Evolutionary conservation across 2,329 filamentous ascomycete species (phyloP).

Genomic region (Coleophoma crateriformis): DNA sequence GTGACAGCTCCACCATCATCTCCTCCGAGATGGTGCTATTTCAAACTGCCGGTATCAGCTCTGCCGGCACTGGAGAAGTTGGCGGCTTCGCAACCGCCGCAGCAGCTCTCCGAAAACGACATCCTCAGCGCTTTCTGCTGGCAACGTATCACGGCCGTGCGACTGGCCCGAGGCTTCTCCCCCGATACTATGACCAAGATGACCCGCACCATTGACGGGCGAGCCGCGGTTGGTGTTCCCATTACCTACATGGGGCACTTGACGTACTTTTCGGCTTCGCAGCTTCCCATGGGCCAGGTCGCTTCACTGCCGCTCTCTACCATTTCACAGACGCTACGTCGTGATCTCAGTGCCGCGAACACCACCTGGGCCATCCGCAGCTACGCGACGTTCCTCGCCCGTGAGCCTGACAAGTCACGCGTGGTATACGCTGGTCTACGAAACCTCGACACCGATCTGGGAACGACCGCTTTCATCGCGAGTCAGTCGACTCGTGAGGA

Average conservation of each 20-base stretch:
- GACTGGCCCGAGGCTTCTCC: slow-evolving; percentile 10
- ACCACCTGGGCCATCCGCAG: not conserved
- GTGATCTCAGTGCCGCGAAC: not conserved
- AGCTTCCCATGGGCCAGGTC: not conserved
- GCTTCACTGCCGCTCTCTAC: not conserved
- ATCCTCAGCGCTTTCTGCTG: slow-evolving; percentile 28
- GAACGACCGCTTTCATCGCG: not conserved
- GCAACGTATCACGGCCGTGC: slow-evolving; percentile 23
- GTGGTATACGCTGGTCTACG: not conserved
- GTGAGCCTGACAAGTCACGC: not conserved
- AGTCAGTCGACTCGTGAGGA: too few species aligned
- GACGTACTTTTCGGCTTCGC: slow-evolving; percentile 12
- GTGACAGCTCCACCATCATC: not conserved
- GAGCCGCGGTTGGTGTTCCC: slow-evolving; percentile 19
- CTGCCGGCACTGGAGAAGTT: slow-evolving; percentile 10
- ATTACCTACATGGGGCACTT: slow-evolving; percentile 24
- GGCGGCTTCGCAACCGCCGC: slow-evolving; percentile 11
- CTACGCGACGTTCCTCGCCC: not conserved
- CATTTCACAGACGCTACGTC: not conserved
- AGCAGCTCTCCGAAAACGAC: slow-evolving; percentile 25
- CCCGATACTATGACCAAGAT: slow-evolving; percentile 18
- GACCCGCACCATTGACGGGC: slow-evolving; percentile 22
- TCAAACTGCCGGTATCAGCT: slow-evolving; percentile 11
- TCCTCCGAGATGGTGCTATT: slow-evolving; percentile 13
- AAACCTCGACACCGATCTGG: not conserved